phyloP scores from a whole-genome alignment of 768 basidiomycete genomes.

The Mycena chlorophos region DNA sequence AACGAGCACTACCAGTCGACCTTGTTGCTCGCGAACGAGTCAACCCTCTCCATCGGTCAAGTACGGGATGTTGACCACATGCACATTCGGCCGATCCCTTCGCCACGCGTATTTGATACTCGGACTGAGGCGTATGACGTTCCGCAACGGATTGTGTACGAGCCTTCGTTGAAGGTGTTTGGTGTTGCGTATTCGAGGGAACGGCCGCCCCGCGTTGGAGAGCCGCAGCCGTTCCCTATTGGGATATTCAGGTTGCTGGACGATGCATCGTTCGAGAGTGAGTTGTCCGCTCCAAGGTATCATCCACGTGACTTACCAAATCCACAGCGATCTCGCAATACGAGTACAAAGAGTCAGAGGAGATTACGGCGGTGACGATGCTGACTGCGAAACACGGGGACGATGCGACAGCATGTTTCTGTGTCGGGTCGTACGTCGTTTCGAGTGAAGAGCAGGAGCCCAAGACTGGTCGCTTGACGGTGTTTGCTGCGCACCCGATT shows the following conservation, averaged over 20 bases:
- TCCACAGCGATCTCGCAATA: constrained; percentile 48
- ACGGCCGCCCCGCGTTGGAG: constrained; percentile 55
- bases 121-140: constrained; percentile 70
- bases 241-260: constrained; percentile 70
- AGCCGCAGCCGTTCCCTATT: constrained; percentile 38
- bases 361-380: constrained; percentile 54
- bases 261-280: constrained; percentile 62
- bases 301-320: neutral
- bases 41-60: constrained; percentile 62
- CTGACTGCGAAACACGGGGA: constrained; percentile 30
- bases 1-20: constrained; percentile 49
- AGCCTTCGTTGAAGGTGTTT: constrained; percentile 53
- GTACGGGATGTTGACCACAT: constrained; percentile 72
- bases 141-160: constrained; percentile 68
- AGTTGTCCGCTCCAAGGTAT: constrained; percentile 26
- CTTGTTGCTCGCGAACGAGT: constrained; percentile 57
- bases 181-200: constrained; percentile 64
- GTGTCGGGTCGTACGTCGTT: constrained; percentile 48
- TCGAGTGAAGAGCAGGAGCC: constrained; percentile 48
- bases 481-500: constrained; percentile 45
- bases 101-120: no score
- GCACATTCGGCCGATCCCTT: constrained; percentile 71
- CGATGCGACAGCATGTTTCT: constrained; percentile 43
- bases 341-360: constrained; percentile 54
- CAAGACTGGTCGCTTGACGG: constrained; percentile 58